Percentiles rank a stretch among this genome's conserved stretches.
phyloP scores from a whole-genome alignment of 2,329 filamentous ascomycete genomes.

The Zasmidium angulare region DNA sequence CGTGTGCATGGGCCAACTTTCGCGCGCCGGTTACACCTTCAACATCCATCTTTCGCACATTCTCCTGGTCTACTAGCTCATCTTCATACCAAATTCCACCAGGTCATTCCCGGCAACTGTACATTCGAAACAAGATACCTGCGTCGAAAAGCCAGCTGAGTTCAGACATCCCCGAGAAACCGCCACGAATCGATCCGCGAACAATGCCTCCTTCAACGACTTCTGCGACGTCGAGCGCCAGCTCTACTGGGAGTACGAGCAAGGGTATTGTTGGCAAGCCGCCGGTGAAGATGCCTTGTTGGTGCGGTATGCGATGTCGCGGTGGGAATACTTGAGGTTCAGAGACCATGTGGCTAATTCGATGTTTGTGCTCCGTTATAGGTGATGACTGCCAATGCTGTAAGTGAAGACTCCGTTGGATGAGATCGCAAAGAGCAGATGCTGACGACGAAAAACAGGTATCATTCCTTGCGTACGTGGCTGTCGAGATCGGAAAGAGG shows the following conservation, averaged over 20 bases:
- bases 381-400: constrained; percentile 19
- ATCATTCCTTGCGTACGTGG: constrained; percentile 22
- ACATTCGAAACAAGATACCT: background rate
- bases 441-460: background rate
- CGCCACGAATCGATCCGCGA: background rate
- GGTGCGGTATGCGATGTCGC: constrained; percentile 33
- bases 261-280: constrained; percentile 9
- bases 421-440: background rate
- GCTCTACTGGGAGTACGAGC: constrained; percentile 11
- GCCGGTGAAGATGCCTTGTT: constrained; percentile 34
- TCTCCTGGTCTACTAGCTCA: background rate
- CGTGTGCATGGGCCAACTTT: background rate
- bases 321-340: no score
- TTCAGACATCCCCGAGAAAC: background rate
- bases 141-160: constrained; percentile 4
- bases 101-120: background rate
- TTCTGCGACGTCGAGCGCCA: constrained; percentile 13
- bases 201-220: constrained; percentile 32
- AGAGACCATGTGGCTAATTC: background rate
- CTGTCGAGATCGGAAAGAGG: background rate
- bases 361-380: background rate
- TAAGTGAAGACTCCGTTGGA: background rate
- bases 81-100: no score
- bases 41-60: background rate
- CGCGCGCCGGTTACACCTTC: background rate